Evolutionary conservation across 805 yeast species (phyloP).

Genomic region (Saccharomycopsis lassenensis): DNA sequence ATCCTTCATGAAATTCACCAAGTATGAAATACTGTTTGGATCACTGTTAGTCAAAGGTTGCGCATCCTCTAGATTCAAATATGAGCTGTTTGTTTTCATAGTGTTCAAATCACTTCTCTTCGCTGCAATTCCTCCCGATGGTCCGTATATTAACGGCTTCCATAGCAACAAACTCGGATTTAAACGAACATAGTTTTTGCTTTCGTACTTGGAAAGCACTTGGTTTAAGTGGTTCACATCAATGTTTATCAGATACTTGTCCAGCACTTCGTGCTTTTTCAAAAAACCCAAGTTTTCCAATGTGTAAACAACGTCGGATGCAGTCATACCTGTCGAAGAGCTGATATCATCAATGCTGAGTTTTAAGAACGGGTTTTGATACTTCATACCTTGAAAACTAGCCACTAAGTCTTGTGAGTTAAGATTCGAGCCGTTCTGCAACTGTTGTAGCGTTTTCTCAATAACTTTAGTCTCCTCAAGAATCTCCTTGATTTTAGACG

Average conservation of each 20-base stretch:
- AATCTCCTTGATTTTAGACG: constrained; percentile 32
- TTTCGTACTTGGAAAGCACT: constrained; percentile 39
- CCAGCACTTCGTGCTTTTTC: constrained; percentile 33
- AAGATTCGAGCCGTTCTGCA: constrained; percentile 2
- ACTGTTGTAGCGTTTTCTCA: constrained; percentile 5
- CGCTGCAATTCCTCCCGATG: constrained; percentile 74
- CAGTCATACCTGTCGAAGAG: constrained; percentile 70
- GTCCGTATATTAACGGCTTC: constrained; percentile 79
- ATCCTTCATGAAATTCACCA: constrained; percentile 52
- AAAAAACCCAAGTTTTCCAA: constrained; percentile 67
- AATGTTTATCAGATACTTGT: constrained; percentile 42
- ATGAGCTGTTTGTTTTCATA: not conserved
- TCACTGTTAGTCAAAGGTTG: not conserved
- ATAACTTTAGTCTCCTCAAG: constrained; percentile 6
- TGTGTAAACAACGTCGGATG: constrained; percentile 80
- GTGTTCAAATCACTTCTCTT: constrained; percentile 20
- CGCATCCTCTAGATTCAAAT: constrained; percentile 1
- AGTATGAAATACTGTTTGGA: constrained; percentile 36
- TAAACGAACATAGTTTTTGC: constrained; percentile 41
- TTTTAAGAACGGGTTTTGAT: constrained; percentile 16
- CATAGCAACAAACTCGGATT: constrained; percentile 50
- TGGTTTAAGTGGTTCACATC: constrained; percentile 33
- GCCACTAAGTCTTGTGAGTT: too few relatives aligned
- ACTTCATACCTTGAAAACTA: too few relatives aligned
- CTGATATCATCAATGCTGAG: constrained; percentile 54